phyloP scores from a whole-genome alignment of 176 grass and related monocot species.

The Avena atlantica region DNA sequence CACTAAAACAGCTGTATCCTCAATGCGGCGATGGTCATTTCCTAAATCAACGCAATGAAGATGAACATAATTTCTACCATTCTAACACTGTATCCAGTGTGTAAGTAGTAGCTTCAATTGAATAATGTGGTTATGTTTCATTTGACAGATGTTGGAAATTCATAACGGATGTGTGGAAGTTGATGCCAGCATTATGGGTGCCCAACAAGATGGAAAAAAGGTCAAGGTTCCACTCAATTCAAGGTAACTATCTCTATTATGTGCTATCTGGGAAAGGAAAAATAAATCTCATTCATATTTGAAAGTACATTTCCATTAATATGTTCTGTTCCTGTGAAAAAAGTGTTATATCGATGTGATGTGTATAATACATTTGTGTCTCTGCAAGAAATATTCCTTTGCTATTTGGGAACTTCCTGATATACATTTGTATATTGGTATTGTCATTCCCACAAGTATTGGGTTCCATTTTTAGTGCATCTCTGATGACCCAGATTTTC shows the following conservation, averaged over 20 bases:
- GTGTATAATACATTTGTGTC: not conserved
- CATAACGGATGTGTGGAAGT: slow-evolving; percentile 93
- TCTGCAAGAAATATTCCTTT: slow-evolving; percentile 12
- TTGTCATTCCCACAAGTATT: not conserved
- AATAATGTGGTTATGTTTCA: slow-evolving; percentile 14
- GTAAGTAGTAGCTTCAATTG: not conserved
- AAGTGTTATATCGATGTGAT: not conserved
- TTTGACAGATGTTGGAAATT: slow-evolving; percentile 85
- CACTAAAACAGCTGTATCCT: not conserved
- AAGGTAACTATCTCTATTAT: slow-evolving; percentile 53
- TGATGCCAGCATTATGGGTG: slow-evolving; percentile 81
- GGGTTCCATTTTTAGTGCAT: slow-evolving; percentile 17
- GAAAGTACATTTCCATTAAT: not conserved
- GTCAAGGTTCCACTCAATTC: slow-evolving; percentile 96
- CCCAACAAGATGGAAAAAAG: slow-evolving; percentile 84
- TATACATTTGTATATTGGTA: not conserved
- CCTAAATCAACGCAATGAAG: slow-evolving; percentile 19
- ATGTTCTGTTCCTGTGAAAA: slow-evolving; percentile 5
- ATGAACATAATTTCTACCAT: slow-evolving; percentile 12
- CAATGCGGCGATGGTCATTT: not conserved
- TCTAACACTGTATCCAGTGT: not conserved
- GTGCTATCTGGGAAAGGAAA: slow-evolving; percentile 18
- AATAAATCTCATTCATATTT: not conserved
- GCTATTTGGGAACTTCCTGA: not conserved
- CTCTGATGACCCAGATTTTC: not conserved